Percentiles rank a stretch among this genome's conserved stretches.
Conservation (phyloP, 371 early-diverging fungal genomes). For the Syncephalastrum sp. region DNA sequence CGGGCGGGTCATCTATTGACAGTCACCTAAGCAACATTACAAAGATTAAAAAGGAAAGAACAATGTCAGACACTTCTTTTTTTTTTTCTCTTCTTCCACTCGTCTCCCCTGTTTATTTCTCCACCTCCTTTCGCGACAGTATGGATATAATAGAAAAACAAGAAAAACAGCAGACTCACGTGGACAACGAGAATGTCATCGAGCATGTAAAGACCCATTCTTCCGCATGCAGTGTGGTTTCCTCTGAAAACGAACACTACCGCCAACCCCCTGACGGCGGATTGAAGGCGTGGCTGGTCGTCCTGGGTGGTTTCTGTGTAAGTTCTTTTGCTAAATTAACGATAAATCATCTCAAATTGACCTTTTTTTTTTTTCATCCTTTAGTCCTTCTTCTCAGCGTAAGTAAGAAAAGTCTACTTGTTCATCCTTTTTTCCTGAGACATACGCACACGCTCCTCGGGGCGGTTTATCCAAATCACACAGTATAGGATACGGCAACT, state of each 20-base stretch:
- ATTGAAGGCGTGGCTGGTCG: slow-evolving; percentile 26
- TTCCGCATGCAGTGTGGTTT: too few relatives aligned
- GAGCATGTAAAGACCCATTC: too few relatives aligned
- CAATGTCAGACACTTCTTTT: not conserved
- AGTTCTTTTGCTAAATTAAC: slow-evolving; percentile 2
- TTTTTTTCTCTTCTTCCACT: slow-evolving; percentile 1
- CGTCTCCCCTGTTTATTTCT: too few relatives aligned
- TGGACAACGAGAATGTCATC: too few relatives aligned
- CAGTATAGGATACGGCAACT: too few relatives aligned
- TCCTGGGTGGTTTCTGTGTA: slow-evolving; percentile 36
- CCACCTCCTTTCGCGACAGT: too few relatives aligned
- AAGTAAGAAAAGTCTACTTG: not conserved
- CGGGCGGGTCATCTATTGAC: too few relatives aligned
- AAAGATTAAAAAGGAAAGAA: slow-evolving; percentile 2
- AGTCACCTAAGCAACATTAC: not conserved
- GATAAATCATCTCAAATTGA: not conserved
- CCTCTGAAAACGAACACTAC: too few relatives aligned
- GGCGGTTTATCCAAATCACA: too few relatives aligned
- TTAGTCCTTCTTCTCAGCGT: slow-evolving; percentile 4
- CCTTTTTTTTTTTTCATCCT: not conserved
- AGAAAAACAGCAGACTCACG: too few relatives aligned
- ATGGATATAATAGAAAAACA: too few relatives aligned
- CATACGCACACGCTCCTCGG: not conserved
- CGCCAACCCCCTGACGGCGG: slow-evolving; percentile 33
- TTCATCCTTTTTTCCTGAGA: not conserved